Evolutionary conservation across 2,329 filamentous ascomycete genomes (phyloP), one percentile per base, ranked within the genome.

Genomic region (Nothomitra cinnamomea): DNA sequence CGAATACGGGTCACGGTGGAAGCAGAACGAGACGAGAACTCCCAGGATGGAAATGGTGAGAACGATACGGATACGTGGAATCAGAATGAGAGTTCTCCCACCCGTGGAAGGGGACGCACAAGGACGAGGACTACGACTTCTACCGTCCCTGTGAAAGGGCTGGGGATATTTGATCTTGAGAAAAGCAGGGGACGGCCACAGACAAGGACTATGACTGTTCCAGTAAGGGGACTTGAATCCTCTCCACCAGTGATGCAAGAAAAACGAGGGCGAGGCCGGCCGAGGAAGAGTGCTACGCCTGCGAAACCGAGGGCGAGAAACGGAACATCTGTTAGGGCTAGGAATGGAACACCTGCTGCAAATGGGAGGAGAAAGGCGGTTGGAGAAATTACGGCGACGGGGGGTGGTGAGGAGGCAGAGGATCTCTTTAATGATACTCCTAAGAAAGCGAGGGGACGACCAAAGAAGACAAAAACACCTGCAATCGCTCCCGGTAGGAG

Each of bases 1-100:
- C 57, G 56, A 19, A 57, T 60, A 2, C 56, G 58, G 10, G 42
- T 60, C 6, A 59, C 58, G n/a, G 54, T 60, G 5, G 51, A 60
- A 55, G 57, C 58, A 19, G 55, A 60, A 53, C 54, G 47, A 36
- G 17, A 53, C 8, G 52, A 48, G 40, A 35, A 24, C 19, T 12
- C 19, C 6, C 35, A 4, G 12, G 25, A 5, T n/a, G 15, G 12
- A 17, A 22, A 15, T 19, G 10, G 24, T 22, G 15, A 15, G 17
- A 41, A 28, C n/a, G 35, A 21, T 25, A 17, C 35, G 32, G 40
- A 41, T 35, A 2, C 6, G 7, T 15, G 2, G 22, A 36, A 22
- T 22, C 13, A 52, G n/a, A 35, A 32, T 40, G n/a, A 41, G 7
- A 17, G 6, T 32, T 35, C 45, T 35, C 24, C 15, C 15, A 32